Evolutionary conservation across 345 rosid genomes (phyloP), one percentile per base, ranked within the genome.

Genomic region (Cardamine chenopodiifolia): DNA sequence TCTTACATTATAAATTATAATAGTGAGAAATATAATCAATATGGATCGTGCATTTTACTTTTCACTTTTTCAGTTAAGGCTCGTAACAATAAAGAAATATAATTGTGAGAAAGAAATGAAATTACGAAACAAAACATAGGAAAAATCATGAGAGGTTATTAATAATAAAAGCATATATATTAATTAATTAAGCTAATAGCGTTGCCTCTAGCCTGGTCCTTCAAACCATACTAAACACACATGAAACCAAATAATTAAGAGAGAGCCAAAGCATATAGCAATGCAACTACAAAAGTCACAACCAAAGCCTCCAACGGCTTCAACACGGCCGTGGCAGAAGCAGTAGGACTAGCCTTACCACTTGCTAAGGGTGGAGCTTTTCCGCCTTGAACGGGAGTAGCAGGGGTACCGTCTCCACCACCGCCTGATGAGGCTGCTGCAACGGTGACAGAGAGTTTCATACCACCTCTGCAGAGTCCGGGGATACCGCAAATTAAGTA

Each of bases 401-500:
- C 23, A 10, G 48, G n/a, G 20, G 70, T 50, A 23, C 11, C 15
- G 32, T 25, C 62, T 53, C 71, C 62, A 25, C 44, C 32, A 23
- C 72, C 77, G 22, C 70, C 59, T 49, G 78, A 17, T 8, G 87
- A 70, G 32, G 65, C 50, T 42, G 47, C 25, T 3, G 71, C 80
- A 25, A 85, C 89, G 12, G 71, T 78, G 69, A 89, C 83, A 1
- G 95, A 35, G 9, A 91, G 84, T 81, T 91, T 91, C 97, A 88
- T 89, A 75, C 97, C 94, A 25, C 53, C 70, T 25, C 76, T 62
- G 64, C 97, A 95, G 50, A 91, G 97, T 25, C 99, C 89, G 7
- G 61, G 31, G 4, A 68, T 81, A 1, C 83, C 89, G 42, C 99
- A 92, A 2, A 92, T 87, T 84, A 85, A 95, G 83, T 89, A 88